These are phyloP conservation scores for Leucogyrophana mollusca DNA, from an alignment of 768 basidiomycete genomes.

Conservation along the genomic window DNA sequence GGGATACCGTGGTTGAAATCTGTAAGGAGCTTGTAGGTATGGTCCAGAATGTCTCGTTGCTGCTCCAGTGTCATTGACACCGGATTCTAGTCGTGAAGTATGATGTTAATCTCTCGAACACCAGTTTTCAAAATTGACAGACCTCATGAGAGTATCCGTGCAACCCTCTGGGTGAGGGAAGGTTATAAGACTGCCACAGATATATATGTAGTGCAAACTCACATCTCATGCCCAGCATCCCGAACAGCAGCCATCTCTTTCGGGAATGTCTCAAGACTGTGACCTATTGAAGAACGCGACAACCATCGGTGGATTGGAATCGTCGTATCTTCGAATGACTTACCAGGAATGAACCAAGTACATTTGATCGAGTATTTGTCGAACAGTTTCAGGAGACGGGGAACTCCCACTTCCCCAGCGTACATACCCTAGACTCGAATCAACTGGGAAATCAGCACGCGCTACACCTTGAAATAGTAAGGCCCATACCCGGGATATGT, in stretches of 20 bases:
- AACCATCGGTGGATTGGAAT: neutral
- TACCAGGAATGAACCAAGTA: slow-evolving; percentile 78
- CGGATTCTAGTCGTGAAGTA: slow-evolving; percentile 50
- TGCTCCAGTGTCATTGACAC: slow-evolving; percentile 58
- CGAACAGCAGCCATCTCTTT: slow-evolving; percentile 66
- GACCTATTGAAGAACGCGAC: slow-evolving; percentile 37
- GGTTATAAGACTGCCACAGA: neutral
- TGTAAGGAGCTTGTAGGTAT: slow-evolving; percentile 64
- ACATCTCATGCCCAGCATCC: slow-evolving; percentile 76
- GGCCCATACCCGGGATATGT: slow-evolving; percentile 63
- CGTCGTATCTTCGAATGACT: no score
- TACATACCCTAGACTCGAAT: slow-evolving; percentile 51
- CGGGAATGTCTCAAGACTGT: slow-evolving; percentile 75
- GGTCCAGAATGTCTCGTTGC: slow-evolving; percentile 68
- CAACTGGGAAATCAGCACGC: no score
- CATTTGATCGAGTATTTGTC: slow-evolving; percentile 65
- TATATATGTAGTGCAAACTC: slow-evolving; percentile 8
- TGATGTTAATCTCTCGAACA: no score
- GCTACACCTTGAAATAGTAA: no score
- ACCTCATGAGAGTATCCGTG: slow-evolving; percentile 76
- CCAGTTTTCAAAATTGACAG: no score
- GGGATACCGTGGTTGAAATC: slow-evolving; percentile 60
- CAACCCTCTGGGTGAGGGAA: slow-evolving; percentile 43
- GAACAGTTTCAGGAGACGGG: slow-evolving; percentile 69
- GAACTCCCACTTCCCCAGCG: slow-evolving; percentile 72